Percentiles rank a stretch among this genome's conserved stretches.
phyloP scores from a whole-genome alignment of 2,329 filamentous ascomycete species.

The Beauveria asiatica region DNA sequence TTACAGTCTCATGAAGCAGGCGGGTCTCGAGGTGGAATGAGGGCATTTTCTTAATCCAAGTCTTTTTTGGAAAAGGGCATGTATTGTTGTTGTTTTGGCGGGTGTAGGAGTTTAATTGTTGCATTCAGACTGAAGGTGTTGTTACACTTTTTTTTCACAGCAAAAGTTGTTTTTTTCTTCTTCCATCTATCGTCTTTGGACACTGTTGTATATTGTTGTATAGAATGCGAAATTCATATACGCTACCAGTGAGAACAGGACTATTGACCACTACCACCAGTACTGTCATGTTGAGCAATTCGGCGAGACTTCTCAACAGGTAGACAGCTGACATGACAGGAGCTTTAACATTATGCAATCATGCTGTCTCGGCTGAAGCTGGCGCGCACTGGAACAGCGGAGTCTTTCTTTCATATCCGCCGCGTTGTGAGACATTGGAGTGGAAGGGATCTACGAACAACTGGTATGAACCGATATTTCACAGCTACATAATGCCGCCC shows the following conservation, averaged over 20 bases:
- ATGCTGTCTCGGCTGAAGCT: background rate
- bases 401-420: too few species aligned
- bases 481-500: too few species aligned
- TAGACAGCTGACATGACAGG: too few species aligned
- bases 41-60: background rate
- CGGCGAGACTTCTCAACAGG: too few species aligned
- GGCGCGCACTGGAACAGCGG: background rate
- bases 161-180: background rate
- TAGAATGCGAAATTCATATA: background rate
- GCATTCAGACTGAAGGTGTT: background rate
- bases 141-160: background rate
- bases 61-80: background rate
- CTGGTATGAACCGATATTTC: too few species aligned
- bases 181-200: background rate
- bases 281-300: background rate
- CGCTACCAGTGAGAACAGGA: background rate
- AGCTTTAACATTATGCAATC: background rate
- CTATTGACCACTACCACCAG: background rate
- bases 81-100: background rate
- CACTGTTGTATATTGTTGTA: background rate
- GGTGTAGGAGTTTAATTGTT: background rate
- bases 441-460: too few species aligned
- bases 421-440: background rate
- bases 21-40: constrained; percentile 55
- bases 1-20: constrained; percentile 84